Evolutionary conservation across 2,329 filamentous ascomycete species (phyloP).

Genomic region (Cladosporium sp.): DNA sequence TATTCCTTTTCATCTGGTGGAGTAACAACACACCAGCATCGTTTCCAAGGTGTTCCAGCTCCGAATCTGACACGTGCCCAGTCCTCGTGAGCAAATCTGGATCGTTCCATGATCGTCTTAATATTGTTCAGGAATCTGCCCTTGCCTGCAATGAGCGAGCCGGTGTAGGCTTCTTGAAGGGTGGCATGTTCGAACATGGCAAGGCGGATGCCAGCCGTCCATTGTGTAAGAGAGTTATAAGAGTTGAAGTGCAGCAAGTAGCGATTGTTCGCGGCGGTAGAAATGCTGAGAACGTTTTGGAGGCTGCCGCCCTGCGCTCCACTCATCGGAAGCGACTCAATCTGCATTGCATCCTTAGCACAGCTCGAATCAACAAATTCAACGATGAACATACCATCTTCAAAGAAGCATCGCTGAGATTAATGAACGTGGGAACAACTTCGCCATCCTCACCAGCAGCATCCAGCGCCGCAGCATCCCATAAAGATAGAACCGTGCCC

Average conservation of each 20-base stretch:
- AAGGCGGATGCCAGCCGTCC: slow-evolving; percentile 90
- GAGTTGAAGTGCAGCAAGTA: slow-evolving; percentile 97
- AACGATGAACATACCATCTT: slow-evolving; percentile 68
- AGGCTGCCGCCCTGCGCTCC: slow-evolving; percentile 72
- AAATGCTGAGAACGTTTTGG: slow-evolving; percentile 92
- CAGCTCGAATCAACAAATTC: background rate
- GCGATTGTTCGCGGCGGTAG: slow-evolving; percentile 90
- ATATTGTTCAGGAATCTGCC: slow-evolving; percentile 88
- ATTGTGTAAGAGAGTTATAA: slow-evolving; percentile 85
- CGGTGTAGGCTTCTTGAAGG: slow-evolving; percentile 93
- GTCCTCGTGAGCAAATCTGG: slow-evolving; percentile 73
- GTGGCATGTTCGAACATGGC: slow-evolving; percentile 92
- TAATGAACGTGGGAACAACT: slow-evolving; percentile 88
- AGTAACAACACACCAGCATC: slow-evolving; percentile 92
- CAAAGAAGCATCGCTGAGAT: slow-evolving; percentile 93
- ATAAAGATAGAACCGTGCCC: slow-evolving; percentile 88
- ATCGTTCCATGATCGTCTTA: slow-evolving; percentile 77
- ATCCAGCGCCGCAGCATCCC: slow-evolving; percentile 92
- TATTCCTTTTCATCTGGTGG: slow-evolving; percentile 93
- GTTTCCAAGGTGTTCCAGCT: slow-evolving; percentile 89
- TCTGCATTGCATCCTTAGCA: slow-evolving; percentile 24
- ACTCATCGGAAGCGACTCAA: slow-evolving; percentile 76
- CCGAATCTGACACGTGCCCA: slow-evolving; percentile 96
- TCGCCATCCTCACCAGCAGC: slow-evolving; percentile 78
- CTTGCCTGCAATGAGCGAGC: slow-evolving; percentile 90